Evolutionary conservation across 331 rosid species (phyloP).

Genomic region (Stylosanthes scabra): DNA sequence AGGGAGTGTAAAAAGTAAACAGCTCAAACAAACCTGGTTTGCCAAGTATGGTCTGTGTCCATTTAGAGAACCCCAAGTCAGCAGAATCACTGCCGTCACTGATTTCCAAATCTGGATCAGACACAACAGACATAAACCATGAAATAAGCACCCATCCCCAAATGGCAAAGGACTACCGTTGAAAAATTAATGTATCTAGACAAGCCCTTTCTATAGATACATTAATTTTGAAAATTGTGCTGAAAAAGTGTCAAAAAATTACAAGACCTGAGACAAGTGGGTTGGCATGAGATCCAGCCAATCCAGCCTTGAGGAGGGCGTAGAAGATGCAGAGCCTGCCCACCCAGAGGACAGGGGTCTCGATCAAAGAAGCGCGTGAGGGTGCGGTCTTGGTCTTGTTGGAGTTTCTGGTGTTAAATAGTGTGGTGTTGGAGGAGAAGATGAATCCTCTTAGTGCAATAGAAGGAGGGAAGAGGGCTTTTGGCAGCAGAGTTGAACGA

Average conservation of each 20-base stretch:
- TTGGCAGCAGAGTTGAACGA: slow-evolving; percentile 49
- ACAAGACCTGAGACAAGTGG: slow-evolving; percentile 80
- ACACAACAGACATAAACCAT: slow-evolving; percentile 22
- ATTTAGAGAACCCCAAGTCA: slow-evolving; percentile 94
- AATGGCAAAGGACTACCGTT: too few species aligned
- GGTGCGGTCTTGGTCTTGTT: background rate
- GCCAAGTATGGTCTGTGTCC: slow-evolving; percentile 72
- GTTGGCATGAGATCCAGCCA: slow-evolving; percentile 86
- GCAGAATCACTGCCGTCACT: slow-evolving; percentile 55
- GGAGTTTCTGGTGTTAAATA: background rate
- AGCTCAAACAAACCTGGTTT: slow-evolving; percentile 67
- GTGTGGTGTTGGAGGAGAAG: slow-evolving; percentile 19
- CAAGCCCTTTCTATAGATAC: background rate
- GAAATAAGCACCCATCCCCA: background rate
- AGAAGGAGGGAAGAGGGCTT: slow-evolving; percentile 49
- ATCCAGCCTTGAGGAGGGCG: slow-evolving; percentile 84
- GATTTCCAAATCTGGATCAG: slow-evolving; percentile 62
- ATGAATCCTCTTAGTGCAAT: slow-evolving; percentile 46
- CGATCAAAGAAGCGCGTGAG: slow-evolving; percentile 69
- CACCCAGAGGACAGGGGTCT: slow-evolving; percentile 86
- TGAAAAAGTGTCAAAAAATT: background rate
- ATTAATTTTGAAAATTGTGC: background rate
- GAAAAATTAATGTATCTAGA: background rate
- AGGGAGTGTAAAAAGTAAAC: background rate
- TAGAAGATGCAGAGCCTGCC: slow-evolving; percentile 85